phyloP scores from a whole-genome alignment of 169 alveolate species.

The Cryptosporidium baileyi region DNA sequence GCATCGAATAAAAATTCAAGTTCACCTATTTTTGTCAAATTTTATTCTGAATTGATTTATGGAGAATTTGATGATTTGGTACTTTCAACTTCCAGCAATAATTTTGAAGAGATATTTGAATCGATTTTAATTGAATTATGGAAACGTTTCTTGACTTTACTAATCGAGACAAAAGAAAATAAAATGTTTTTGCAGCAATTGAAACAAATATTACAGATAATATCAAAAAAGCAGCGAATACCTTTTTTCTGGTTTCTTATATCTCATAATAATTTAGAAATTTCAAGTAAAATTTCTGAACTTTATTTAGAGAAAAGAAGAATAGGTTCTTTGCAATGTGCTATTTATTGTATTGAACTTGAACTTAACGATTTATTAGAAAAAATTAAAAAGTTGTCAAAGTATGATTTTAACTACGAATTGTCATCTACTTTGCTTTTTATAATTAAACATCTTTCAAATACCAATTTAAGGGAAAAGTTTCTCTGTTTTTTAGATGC shows the following conservation, averaged over 20 bases:
- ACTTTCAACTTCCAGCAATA: too few species aligned
- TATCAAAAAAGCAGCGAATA: background rate
- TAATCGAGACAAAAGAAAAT: background rate
- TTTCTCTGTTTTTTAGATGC: background rate
- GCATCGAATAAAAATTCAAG: background rate
- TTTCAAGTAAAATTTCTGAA: background rate
- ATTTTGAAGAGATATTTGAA: background rate
- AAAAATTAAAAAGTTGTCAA: background rate
- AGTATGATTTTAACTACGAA: background rate
- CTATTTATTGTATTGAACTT: slow-evolving; percentile 1
- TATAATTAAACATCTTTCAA: background rate
- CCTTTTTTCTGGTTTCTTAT: slow-evolving; percentile 12
- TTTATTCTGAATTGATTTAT: too few species aligned
- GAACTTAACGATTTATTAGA: background rate
- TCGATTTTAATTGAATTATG: background rate
- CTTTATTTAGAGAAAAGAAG: background rate
- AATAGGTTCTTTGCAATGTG: slow-evolving; percentile 25
- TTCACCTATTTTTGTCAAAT: too few species aligned
- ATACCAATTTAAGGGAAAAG: background rate
- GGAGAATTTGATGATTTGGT: too few species aligned
- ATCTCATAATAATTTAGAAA: background rate
- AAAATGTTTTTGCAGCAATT: background rate
- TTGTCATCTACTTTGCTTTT: background rate
- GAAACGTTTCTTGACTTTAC: background rate
- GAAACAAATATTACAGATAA: background rate